Base-by-base conservation (phyloP, 768 basidiomycete species). In the Chalciporus sphaerocephalus region DNA sequence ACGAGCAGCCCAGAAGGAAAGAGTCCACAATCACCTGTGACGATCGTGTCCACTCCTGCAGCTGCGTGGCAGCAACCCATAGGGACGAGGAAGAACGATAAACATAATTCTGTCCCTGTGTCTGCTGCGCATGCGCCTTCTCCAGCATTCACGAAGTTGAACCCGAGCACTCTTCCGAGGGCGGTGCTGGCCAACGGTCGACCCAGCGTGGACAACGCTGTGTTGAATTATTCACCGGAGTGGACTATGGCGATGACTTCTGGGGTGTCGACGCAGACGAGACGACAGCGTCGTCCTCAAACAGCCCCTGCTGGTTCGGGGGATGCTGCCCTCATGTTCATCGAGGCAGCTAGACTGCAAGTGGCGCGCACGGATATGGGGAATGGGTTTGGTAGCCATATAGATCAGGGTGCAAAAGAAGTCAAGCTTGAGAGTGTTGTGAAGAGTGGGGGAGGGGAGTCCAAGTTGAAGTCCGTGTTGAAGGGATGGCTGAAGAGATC, bases 221-320 rank as follows among this genome's bases (percentile, higher is more conserved):
- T 21, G 5, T 5, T 30, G 20, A 15, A n/a, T 4, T 11, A 39
- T 17, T 24, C 15, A 2, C 34, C 34, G 3, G 18, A 25, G 7
- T 28, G n/a, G 7, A 10, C 13, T 3, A 32, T 32, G 1, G 30
- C 30, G 30, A 32, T 32, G 5, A 15, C 30, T 5, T 32, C 30
- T 32, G 30, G 15, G n/a, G 5, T 6, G 5, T 36, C 47, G 8
- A 27, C 54, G 3, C 9, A 45, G 28, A 18, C 32, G 18, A 46
- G 13, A 40, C 50, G 46, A 38, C 51, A 37, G 8, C 33, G 25
- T 18, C 57, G 63, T 10, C 61, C 61, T 35, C 61, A 60, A 40
- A 65, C 61, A 2, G 61, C 63, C 0, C 61, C 61, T 21, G 27
- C 21, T 4, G 46, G 48, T 16, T 30, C 27, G 12, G 50, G 57